Conservation (phyloP, 305 asterid genomes). For the Andrographis paniculata region DNA sequence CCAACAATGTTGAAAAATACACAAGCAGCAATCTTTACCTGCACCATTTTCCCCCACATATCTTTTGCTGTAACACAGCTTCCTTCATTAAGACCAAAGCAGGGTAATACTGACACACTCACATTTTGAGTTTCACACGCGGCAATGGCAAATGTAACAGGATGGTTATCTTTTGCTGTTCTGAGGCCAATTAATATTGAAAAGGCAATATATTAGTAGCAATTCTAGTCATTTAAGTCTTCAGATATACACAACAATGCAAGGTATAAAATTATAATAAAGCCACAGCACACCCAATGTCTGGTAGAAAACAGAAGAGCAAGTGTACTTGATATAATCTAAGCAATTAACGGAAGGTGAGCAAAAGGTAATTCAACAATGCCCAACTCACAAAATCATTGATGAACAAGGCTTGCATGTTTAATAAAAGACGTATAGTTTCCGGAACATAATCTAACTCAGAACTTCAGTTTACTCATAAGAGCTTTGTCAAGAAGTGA, state of each 20-base stretch:
- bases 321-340: background rate
- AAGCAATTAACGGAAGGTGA: background rate
- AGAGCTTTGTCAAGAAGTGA: constrained; percentile 1
- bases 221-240: background rate
- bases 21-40: constrained; percentile 37
- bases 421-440: background rate
- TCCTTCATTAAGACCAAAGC: constrained; percentile 83
- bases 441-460: background rate
- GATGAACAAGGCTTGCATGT: constrained; percentile 3
- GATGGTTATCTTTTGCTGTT: constrained; percentile 84
- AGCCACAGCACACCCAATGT: too few species aligned
- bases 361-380: background rate
- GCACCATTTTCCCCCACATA: constrained; percentile 89
- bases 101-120: constrained; percentile 84
- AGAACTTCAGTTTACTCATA: background rate
- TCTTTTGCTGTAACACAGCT: constrained; percentile 82
- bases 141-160: constrained; percentile 90
- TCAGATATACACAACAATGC: background rate
- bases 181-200: constrained; percentile 37
- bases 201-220: background rate
- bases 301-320: background rate
- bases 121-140: constrained; percentile 98
- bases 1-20: background rate
- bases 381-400: constrained; percentile 4
- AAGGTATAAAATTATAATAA: too few species aligned